phyloP scores from a whole-genome alignment of 768 basidiomycete genomes.

The Melanogaster broomeanus region DNA sequence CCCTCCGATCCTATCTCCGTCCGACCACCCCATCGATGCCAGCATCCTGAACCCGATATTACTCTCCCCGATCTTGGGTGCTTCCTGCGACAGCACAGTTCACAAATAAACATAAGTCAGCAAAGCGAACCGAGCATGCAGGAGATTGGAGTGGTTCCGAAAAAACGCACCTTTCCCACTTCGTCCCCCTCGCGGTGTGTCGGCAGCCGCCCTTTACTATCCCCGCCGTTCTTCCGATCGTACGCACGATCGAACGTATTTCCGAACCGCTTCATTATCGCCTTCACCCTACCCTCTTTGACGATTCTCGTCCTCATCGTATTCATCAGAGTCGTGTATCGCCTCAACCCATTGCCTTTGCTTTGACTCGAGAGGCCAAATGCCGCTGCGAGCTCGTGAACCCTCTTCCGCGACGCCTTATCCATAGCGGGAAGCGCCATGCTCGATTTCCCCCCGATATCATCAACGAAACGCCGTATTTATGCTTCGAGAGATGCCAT shows the following conservation, averaged over 20 bases:
- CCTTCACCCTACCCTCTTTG: conserved; percentile 62
- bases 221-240: conserved; percentile 8
- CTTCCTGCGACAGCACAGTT: conserved; percentile 51
- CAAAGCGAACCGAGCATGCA: no score
- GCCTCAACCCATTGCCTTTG: conserved; percentile 61
- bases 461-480: conserved; percentile 67
- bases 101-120: neutral
- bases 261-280: conserved; percentile 38
- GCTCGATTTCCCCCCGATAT: conserved; percentile 49
- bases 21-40: conserved; percentile 88
- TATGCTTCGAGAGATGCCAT: conserved; percentile 67
- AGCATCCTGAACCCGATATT: conserved; percentile 91
- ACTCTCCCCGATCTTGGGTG: conserved; percentile 74
- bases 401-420: conserved; percentile 65
- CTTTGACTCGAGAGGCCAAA: conserved; percentile 81
- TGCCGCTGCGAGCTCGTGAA: conserved; percentile 79
- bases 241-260: conserved; percentile 28
- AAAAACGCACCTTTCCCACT: conserved; percentile 70
- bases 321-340: conserved; percentile 80
- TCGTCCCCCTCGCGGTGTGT: conserved; percentile 81
- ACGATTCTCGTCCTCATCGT: conserved; percentile 60
- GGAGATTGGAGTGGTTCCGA: neutral
- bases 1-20: conserved; percentile 77
- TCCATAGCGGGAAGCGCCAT: conserved; percentile 81
- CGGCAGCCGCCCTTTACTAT: conserved; percentile 33